Evolutionary conservation across 2,329 filamentous ascomycete genomes (phyloP).

Genomic region (Epichloe elymi): DNA sequence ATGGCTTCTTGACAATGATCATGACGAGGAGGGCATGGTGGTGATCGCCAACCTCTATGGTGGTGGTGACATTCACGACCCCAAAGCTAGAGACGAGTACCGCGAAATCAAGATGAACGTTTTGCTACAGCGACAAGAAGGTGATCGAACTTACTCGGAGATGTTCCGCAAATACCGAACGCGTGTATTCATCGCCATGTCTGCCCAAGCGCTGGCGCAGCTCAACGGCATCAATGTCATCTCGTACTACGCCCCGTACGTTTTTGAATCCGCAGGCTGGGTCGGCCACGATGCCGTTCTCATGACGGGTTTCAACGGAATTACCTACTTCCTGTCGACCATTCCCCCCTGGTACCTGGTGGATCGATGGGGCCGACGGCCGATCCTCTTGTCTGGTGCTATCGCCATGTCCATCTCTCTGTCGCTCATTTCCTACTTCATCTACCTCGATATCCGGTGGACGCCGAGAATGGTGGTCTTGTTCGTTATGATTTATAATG

Average conservation of each 20-base stretch:
- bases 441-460: slow-evolving; percentile 66
- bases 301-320: slow-evolving; percentile 93
- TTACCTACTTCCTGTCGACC: slow-evolving; percentile 80
- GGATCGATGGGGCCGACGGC: slow-evolving; percentile 77
- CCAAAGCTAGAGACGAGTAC: slow-evolving; percentile 88
- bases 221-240: slow-evolving; percentile 99
- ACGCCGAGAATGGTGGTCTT: slow-evolving; percentile 80
- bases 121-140: slow-evolving; percentile 82
- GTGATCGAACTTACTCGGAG: slow-evolving; percentile 77
- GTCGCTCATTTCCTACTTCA: slow-evolving; percentile 87
- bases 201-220: slow-evolving; percentile 86
- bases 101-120: slow-evolving; percentile 99
- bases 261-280: slow-evolving; percentile 98
- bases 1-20: slow-evolving; percentile 94
- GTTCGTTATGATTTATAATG: slow-evolving; percentile 98
- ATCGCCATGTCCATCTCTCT: slow-evolving; percentile 80
- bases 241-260: slow-evolving; percentile 92
- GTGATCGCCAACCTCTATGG: slow-evolving; percentile 97
- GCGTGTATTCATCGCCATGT: slow-evolving; percentile 97
- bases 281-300: slow-evolving; percentile 76
- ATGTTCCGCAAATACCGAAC: slow-evolving; percentile 92
- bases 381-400: slow-evolving; percentile 81
- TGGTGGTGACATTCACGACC: slow-evolving; percentile 85
- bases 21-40: slow-evolving; percentile 95
- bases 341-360: slow-evolving; percentile 98